Evolutionary conservation across 2,329 filamentous ascomycete genomes (phyloP).

Genomic region (Penicillium sp.): DNA sequence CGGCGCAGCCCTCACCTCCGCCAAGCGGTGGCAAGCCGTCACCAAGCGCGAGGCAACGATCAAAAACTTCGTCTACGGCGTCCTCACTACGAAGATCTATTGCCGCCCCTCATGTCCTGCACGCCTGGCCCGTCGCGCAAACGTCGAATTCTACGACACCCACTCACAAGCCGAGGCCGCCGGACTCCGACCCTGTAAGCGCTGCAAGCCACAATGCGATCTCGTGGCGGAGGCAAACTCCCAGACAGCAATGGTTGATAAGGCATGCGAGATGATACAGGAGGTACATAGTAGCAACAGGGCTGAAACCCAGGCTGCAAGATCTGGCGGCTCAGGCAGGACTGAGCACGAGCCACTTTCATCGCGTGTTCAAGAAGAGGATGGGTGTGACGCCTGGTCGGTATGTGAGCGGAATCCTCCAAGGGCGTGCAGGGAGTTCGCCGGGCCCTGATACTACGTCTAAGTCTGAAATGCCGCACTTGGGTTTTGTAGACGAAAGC

Average conservation of each 20-base stretch:
- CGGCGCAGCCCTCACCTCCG: slow-evolving; percentile 21
- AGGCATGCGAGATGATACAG: slow-evolving; percentile 32
- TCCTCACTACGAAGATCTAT: slow-evolving; percentile 55
- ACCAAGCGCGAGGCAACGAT: slow-evolving; percentile 43
- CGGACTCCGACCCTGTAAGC: slow-evolving; percentile 54
- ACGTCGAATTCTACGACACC: slow-evolving; percentile 52
- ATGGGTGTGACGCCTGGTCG: slow-evolving; percentile 49
- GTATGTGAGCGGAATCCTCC: slow-evolving; percentile 25
- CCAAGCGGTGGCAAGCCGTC: slow-evolving; percentile 44
- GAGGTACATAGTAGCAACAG: slow-evolving; percentile 21
- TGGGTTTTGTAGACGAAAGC: slow-evolving; percentile 1
- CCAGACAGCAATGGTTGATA: slow-evolving; percentile 29
- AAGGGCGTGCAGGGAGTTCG: slow-evolving; percentile 2
- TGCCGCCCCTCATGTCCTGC: slow-evolving; percentile 54
- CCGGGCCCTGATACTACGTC: slow-evolving; percentile 6
- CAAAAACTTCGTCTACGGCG: slow-evolving; percentile 53
- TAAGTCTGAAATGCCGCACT: slow-evolving; percentile 9
- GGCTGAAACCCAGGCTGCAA: slow-evolving; percentile 39
- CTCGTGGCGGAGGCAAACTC: slow-evolving; percentile 23
- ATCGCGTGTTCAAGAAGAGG: slow-evolving; percentile 52
- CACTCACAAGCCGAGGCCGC: slow-evolving; percentile 45
- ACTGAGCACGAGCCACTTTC: slow-evolving; percentile 51
- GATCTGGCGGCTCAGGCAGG: slow-evolving; percentile 47
- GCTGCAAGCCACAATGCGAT: slow-evolving; percentile 46
- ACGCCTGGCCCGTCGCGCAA: slow-evolving; percentile 55